Conservation (phyloP, 257 asterid species). For the Rauvolfia tetraphylla region DNA sequence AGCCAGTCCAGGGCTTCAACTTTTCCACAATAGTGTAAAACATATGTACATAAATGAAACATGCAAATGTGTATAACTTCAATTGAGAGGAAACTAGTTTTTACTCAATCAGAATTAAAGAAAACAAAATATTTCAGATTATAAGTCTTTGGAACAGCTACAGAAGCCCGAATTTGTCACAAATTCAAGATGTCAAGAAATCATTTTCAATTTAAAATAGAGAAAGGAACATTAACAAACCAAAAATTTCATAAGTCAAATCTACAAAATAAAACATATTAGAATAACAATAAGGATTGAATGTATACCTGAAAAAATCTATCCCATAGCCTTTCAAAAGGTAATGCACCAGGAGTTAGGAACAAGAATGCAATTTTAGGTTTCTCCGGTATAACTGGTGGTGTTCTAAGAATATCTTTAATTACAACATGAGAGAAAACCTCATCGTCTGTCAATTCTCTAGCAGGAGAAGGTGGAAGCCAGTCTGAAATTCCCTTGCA, state of each 20-base stretch:
- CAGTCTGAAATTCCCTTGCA: constrained; percentile 71
- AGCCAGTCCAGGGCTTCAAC: not conserved
- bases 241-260: not conserved
- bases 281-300: not conserved
- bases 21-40: not conserved
- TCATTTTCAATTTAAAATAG: not conserved
- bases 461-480: constrained; percentile 78
- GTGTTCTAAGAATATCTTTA: constrained; percentile 69
- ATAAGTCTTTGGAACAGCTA: not conserved
- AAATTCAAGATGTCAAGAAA: not conserved
- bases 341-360: constrained; percentile 93
- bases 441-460: constrained; percentile 86
- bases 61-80: not conserved
- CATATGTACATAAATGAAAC: not conserved
- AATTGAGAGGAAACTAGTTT: not conserved
- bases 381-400: constrained; percentile 36
- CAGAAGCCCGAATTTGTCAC: not conserved
- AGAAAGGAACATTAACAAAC: not conserved
- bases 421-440: constrained; percentile 82
- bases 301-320: constrained; percentile 80
- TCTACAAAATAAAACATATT: no score
- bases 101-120: not conserved
- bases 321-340: constrained; percentile 97
- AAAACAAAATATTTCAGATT: not conserved
- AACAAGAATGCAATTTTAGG: constrained; percentile 94